A percentile compares a stretch with the other conserved stretches of the same genome.
Conservation (phyloP, 345 rosid species). For the Schrenkiella parvula region DNA sequence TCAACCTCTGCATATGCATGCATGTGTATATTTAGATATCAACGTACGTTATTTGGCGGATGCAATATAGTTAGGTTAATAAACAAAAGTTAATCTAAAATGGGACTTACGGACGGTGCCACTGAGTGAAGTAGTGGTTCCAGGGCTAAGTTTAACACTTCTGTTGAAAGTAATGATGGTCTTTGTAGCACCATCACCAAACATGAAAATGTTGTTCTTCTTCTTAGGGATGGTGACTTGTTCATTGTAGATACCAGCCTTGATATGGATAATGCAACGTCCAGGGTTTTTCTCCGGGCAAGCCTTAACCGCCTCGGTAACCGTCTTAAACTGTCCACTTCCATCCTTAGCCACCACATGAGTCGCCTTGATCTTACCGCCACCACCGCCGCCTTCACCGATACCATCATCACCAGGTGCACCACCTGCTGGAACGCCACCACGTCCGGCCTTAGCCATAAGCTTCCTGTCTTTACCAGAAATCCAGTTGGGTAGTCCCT, state of each 20-base stretch:
- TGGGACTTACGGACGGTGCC: slow-evolving; percentile 41
- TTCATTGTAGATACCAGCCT: slow-evolving; percentile 60
- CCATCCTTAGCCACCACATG: slow-evolving; percentile 79
- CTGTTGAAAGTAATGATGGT: slow-evolving; percentile 51
- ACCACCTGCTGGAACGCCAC: not conserved
- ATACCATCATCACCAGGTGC: slow-evolving; percentile 23
- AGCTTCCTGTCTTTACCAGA: slow-evolving; percentile 53
- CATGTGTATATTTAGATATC: not conserved
- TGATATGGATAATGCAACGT: slow-evolving; percentile 52
- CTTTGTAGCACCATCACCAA: slow-evolving; percentile 66
- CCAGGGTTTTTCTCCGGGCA: slow-evolving; percentile 37
- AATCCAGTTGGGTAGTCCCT: slow-evolving; percentile 57
- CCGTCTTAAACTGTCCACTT: slow-evolving; percentile 58
- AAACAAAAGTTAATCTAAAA: not conserved
- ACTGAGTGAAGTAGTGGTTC: slow-evolving; percentile 43
- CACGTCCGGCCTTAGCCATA: slow-evolving; percentile 36
- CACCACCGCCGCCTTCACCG: slow-evolving; percentile 26
- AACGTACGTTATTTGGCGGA: not conserved
- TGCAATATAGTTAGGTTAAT: not conserved
- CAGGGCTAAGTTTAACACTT: slow-evolving; percentile 37
- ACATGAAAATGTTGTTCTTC: slow-evolving; percentile 51
- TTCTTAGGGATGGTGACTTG: slow-evolving; percentile 38
- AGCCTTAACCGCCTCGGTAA: slow-evolving; percentile 46
- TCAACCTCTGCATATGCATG: slow-evolving; percentile 52
- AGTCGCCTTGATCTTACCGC: slow-evolving; percentile 38